These are phyloP conservation scores for Themeda triandra DNA, from an alignment of 176 grass and related monocot species.

Conservation along the genomic window DNA sequence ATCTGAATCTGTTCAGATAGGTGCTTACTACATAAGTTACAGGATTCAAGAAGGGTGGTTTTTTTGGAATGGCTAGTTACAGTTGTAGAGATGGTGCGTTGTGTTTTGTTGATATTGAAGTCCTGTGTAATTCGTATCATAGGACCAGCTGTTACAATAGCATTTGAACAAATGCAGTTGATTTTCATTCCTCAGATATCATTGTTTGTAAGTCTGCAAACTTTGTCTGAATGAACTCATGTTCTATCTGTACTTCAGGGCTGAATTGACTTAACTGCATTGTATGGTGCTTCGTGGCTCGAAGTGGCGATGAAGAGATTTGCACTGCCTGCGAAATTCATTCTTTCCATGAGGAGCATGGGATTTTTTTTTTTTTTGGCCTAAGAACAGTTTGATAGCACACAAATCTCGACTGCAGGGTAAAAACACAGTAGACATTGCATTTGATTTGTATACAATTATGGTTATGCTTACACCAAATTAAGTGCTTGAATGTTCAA, in stretches of 20 bases:
- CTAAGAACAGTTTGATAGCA: not conserved
- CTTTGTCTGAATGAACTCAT: not conserved
- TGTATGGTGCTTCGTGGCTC: not conserved
- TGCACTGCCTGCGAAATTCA: not conserved
- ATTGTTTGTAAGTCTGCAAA: not conserved
- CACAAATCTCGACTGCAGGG: not conserved
- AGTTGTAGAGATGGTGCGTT: not conserved
- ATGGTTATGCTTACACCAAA: not conserved
- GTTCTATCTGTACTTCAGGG: not conserved
- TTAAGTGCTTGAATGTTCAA: not conserved
- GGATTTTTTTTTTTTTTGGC: not conserved
- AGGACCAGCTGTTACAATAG: not conserved
- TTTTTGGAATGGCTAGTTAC: not conserved
- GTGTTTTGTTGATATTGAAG: conserved; percentile 1
- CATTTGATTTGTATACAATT: not conserved
- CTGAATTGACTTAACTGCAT: not conserved
- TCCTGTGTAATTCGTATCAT: not conserved
- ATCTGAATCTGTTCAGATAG: conserved; percentile 79
- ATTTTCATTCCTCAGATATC: not conserved
- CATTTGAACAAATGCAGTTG: not conserved
- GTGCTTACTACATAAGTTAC: not conserved
- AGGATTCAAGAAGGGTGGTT: not conserved
- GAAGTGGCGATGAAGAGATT: not conserved
- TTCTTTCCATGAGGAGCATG: not conserved
- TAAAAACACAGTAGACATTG: not conserved